phyloP scores from a whole-genome alignment of 208 protist genomes.

The Leishmania arabica region DNA sequence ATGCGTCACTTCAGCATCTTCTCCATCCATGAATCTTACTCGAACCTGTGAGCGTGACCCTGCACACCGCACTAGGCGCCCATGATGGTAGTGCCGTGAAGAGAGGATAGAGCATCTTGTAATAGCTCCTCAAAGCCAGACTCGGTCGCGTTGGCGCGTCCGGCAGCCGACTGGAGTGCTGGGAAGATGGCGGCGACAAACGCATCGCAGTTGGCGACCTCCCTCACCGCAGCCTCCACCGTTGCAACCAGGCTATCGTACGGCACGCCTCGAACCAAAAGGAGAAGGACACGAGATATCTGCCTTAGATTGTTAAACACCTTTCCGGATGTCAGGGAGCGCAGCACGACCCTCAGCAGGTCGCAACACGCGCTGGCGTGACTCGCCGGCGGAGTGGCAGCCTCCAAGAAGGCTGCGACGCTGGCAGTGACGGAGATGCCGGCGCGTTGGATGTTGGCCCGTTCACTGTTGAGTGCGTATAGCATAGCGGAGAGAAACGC shows the following conservation, averaged over 20 bases:
- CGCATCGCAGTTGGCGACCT: conserved; percentile 14
- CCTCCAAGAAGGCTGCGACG: conserved; percentile 49
- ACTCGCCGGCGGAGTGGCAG: conserved; percentile 8
- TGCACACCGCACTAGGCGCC: neutral
- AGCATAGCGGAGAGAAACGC: conserved; percentile 68
- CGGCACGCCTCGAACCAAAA: conserved; percentile 19
- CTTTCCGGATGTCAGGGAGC: conserved; percentile 28
- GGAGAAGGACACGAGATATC: conserved; percentile 32
- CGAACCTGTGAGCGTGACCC: neutral
- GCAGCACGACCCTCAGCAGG: conserved; percentile 37
- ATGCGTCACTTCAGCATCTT: neutral
- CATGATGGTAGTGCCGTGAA: conserved; percentile 40
- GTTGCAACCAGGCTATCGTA: conserved; percentile 9
- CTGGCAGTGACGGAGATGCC: conserved; percentile 54
- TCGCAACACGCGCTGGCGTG: conserved; percentile 27
- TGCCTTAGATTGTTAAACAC: conserved; percentile 32
- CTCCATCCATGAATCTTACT: neutral
- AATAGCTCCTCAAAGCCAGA: conserved; percentile 40
- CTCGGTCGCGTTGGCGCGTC: conserved; percentile 3
- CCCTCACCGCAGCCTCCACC: conserved; percentile 21
- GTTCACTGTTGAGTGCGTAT: conserved; percentile 62
- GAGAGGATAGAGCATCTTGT: conserved; percentile 38
- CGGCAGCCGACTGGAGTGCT: conserved; percentile 18
- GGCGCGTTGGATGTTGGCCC: conserved; percentile 55
- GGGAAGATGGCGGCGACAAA: conserved; percentile 34